Evolutionary conservation across 2,329 filamentous ascomycete genomes (phyloP), one percentile per base, ranked within the genome.

Genomic region (Clathrospora elynae): DNA sequence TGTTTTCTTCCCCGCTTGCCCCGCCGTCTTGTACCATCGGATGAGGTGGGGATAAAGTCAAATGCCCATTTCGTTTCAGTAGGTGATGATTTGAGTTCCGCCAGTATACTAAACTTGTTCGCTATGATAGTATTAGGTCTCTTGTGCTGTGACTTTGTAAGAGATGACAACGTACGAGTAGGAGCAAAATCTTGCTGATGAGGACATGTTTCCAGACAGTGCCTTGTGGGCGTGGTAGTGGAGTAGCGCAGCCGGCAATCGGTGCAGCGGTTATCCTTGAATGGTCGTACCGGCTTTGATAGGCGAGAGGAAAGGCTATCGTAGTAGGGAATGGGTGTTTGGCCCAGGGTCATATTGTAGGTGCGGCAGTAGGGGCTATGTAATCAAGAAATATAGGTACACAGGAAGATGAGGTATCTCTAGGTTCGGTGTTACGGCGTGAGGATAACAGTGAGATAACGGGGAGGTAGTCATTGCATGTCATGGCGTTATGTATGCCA

Each of bases 71-170:
- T 48, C 29, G 51, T 51, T n/a, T 56, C 47, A n/a, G 48, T 41
- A 5, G 57, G 31, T 13, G 53, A 38, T 11, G 51, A 54, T 7
- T 56, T 43, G 14, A 57, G 46, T 6, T 58, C 55, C 9, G 57
- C 57, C 13, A 66, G 50, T 18, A 64, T 33, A 28, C 59, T 60
- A 44, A 67, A 65, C 4, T 49, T 61, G 23, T 66, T 67, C n/a
- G 44, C 64, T 68, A 22, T 18, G 17, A 22, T 9, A 35, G 34
- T 17, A 9, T 40, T 11, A 34, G 22, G 17, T 3, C 5, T 3
- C 4, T 3, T 12, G 9, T n/a, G 11, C 4, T 10, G 8, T 1
- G 5, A 9, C n/a, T 14, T 23, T 3, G 1, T 18, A 7, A 6
- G n/a, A 22, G 14, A 6, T 13, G 4, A n/a, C 3, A 22, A 43